Evolutionary conservation across 169 alveolate genomes (phyloP).

Genomic region (Plasmodium yoelii): DNA sequence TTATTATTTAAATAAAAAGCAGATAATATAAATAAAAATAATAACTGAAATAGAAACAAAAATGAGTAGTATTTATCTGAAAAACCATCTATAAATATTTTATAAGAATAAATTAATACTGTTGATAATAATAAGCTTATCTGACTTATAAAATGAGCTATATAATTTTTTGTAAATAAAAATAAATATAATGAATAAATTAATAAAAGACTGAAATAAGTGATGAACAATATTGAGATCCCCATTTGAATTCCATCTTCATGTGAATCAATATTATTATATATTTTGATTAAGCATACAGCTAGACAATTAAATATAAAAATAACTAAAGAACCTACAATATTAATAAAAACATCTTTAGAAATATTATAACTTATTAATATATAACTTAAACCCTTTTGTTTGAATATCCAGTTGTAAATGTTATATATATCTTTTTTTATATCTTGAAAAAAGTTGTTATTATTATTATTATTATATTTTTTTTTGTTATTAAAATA

Average conservation of each 20-base stretch:
- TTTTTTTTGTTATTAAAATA: neutral
- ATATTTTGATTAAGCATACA: neutral
- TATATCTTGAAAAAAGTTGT: neutral
- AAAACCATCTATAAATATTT: slow-evolving; percentile 33
- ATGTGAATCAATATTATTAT: neutral
- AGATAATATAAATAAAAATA: slow-evolving; percentile 17
- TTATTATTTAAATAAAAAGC: slow-evolving; percentile 13
- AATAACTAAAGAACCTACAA: slow-evolving; percentile 5
- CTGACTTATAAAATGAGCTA: slow-evolving; percentile 20
- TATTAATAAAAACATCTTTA: slow-evolving; percentile 14
- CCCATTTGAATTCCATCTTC: neutral
- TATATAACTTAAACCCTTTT: slow-evolving; percentile 41
- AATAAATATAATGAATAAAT: slow-evolving; percentile 11
- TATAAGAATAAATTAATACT: slow-evolving; percentile 20
- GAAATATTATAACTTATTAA: slow-evolving; percentile 24
- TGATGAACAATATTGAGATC: neutral
- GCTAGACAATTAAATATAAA: neutral
- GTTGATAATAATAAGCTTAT: slow-evolving; percentile 3
- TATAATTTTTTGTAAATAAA: slow-evolving; percentile 12
- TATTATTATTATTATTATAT: neutral
- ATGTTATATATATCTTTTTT: slow-evolving; percentile 30
- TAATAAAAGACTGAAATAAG: slow-evolving; percentile 1
- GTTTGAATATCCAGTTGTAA: slow-evolving; percentile 13
- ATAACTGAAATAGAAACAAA: slow-evolving; percentile 13
- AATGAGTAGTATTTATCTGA: neutral